Base-by-base conservation (phyloP, 805 yeast genomes). In the Starmera dryadoides region DNA sequence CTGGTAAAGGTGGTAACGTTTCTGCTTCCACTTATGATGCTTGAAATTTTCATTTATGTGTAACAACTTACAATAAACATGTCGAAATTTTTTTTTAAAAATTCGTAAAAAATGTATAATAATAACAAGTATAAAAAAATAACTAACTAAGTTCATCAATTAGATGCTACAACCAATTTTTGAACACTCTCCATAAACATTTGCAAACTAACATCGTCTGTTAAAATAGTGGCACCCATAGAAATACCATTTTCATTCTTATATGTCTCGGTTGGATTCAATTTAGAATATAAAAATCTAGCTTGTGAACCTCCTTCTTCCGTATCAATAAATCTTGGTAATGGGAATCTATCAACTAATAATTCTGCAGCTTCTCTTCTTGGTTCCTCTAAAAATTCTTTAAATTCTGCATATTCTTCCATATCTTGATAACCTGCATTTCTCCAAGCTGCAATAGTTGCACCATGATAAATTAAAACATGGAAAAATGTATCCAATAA, bases 1-100 rank as follows among this genome's bases (percentile, higher is more conserved):
- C 98, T 52, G 98, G 98, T 67, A 81, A 79, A 60, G 98, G 98
- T 71, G 98, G 98, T 75, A 81, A 93, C 70, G 86, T 89, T 53
- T 85, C 96, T 55, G 96, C 98, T 48, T 72, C 95, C 36, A 86
- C 95, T 56, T 91, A 91, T 71, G 81, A 81, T 59, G 98, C 97
- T 69, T 91, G 77, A 67, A 15, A 15, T 30, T 15, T 15, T 30
- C 32, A 15, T 11, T 25, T 12, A n/a, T n/a, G n/a, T n/a, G n/a
- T n/a, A n/a, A n/a, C n/a, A n/a, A n/a, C n/a, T n/a, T n/a, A n/a
- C n/a, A n/a, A n/a, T n/a, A n/a, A n/a, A n/a, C n/a, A n/a, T n/a
- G n/a, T n/a, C n/a, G n/a, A n/a, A n/a, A n/a, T 12, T 25, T 25
- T 25, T 25, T 10, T 11, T 11, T 25, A 25, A 12, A 25, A 25